Evolutionary conservation across 2,329 filamentous ascomycete genomes (phyloP), one percentile per base, ranked within the genome.

Genomic region (Cladorrhinum sp.): DNA sequence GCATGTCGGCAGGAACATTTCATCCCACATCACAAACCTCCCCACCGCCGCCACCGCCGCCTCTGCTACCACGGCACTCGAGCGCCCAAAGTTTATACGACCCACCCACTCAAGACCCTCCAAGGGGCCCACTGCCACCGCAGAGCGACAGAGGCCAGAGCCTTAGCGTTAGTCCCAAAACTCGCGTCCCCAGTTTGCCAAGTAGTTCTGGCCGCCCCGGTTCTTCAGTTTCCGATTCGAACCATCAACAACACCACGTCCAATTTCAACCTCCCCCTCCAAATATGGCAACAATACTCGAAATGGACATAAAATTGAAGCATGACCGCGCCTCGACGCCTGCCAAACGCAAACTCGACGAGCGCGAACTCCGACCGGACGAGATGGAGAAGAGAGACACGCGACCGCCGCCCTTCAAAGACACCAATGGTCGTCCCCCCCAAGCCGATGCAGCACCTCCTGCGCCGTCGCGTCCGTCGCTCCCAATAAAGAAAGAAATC

Each of bases 81-180:
- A 77, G 72, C 62, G 75, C 74, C 56, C 75, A 79, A 58, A 74
- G 74, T 64, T 71, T 75, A 53, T 79, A 81, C 73, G 80, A 81
- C 55, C 75, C 75, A 36, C 71, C 74, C 18, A 68, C 69, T 20
- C 64, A 65, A 48, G 68, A 68, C 6, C 51, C 61, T 12, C 78
- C 78, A 64, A 77, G 77, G 72, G 74, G 83, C 70, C 79, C 81
- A 49, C 77, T 45, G 41, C 41, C 81, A 60, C 81, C 82, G 49
- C 79, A 81, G 53, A 81, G 81, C 64, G 88, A 91, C 58, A 83
- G 88, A 68, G 89, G 90, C 63, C 79, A 83, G 54, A 91, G 87
- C 71, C 73, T 89, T 57, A 93, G 89, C 69, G 85, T 93, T 55
- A 93, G 90, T 71, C 91, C 91, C 27, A 92, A 91, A 75, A 92